Percentiles rank a stretch among this genome's conserved stretches.
Evolutionary conservation across 116 monocot species (phyloP).

Genomic region (Papilionanthe hybrid): DNA sequence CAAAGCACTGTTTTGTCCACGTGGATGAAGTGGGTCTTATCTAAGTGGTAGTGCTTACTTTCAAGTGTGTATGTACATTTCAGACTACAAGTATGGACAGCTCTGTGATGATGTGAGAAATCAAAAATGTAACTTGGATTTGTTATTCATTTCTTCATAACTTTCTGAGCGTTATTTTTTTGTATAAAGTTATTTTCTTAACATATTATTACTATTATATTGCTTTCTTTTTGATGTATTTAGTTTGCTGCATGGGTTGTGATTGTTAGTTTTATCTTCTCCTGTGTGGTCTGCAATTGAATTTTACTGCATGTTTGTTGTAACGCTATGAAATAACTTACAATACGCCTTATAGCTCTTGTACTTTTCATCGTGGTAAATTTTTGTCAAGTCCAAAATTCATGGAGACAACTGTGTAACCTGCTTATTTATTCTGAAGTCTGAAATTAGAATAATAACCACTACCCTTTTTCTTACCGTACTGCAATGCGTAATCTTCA

Average conservation of each 20-base stretch:
- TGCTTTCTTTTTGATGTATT: neutral
- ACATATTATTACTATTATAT: neutral
- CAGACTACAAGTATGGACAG: neutral
- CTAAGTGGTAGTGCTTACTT: conserved; percentile 9
- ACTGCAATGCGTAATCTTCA: no score
- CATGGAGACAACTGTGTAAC: no score
- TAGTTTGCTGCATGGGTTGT: neutral
- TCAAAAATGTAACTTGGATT: neutral
- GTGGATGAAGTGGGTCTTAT: conserved; percentile 68
- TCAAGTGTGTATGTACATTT: neutral
- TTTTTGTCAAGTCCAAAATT: neutral
- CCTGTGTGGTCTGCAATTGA: neutral
- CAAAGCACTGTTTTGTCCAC: conserved; percentile 47
- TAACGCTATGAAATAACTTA: neutral
- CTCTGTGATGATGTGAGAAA: neutral
- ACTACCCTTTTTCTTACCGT: neutral
- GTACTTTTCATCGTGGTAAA: neutral
- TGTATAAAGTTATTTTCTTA: neutral
- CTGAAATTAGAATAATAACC: neutral
- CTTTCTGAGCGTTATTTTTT: neutral
- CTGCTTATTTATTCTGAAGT: neutral
- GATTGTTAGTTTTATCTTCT: neutral
- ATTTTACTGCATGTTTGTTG: neutral
- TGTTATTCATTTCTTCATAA: neutral
- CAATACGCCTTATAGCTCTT: neutral